These are phyloP conservation scores for Plasmodium knowlesi DNA, from an alignment of 169 alveolate genomes.

Conservation along the genomic window DNA sequence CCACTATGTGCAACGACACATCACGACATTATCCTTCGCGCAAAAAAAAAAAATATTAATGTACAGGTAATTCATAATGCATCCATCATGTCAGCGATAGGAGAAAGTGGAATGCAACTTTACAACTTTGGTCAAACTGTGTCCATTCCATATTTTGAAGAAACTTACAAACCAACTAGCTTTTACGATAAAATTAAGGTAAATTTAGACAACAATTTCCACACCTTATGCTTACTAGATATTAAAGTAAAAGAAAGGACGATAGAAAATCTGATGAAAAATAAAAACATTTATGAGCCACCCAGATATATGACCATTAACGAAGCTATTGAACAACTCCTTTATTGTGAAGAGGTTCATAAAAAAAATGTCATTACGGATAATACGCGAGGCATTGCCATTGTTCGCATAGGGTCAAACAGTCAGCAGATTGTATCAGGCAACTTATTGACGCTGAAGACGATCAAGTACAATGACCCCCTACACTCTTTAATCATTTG, in stretches of 20 bases:
- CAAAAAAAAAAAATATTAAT: constrained; percentile 90
- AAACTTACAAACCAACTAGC: constrained; percentile 97
- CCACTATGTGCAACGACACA: constrained; percentile 98
- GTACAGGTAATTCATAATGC: constrained; percentile 96
- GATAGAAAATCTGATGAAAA: constrained; percentile 94
- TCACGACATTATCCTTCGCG: constrained; percentile 93
- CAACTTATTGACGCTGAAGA: constrained; percentile 84
- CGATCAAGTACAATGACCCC: constrained; percentile 94
- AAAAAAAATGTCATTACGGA: constrained; percentile 77
- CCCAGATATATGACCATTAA: constrained; percentile 94
- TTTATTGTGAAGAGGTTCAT: constrained; percentile 87
- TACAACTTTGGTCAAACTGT: constrained; percentile 99
- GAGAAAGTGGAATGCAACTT: constrained; percentile 89
- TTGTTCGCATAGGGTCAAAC: constrained; percentile 94
- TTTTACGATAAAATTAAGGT: constrained; percentile 94
- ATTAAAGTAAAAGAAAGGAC: constrained; percentile 98
- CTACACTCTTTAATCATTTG: constrained; percentile 95
- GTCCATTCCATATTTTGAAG: constrained; percentile 98
- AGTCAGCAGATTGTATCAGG: constrained; percentile 90
- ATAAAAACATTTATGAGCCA: constrained; percentile 94
- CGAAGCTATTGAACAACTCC: constrained; percentile 92
- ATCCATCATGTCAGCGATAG: constrained; percentile 77
- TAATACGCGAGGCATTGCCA: constrained; percentile 91
- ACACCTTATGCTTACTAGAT: constrained; percentile 96
- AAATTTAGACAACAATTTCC: constrained; percentile 93